A percentile compares a stretch with the other conserved stretches of the same genome.
These are phyloP conservation scores for Truncatella angustata DNA, from an alignment of 2,329 filamentous ascomycete species.

Conservation along the genomic window DNA sequence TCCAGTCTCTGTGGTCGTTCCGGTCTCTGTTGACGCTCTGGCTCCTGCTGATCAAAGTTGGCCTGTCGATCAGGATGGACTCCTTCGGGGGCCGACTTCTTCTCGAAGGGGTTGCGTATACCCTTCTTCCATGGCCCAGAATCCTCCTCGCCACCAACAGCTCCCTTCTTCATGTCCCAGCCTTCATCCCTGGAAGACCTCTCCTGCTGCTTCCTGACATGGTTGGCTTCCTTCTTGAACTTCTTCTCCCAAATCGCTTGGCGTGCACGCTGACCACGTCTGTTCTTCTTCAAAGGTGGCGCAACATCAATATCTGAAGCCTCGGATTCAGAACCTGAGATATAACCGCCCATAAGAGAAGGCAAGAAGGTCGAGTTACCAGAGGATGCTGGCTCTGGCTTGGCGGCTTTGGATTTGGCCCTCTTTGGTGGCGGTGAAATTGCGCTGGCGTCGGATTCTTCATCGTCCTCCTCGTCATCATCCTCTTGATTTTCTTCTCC, in stretches of 20 bases:
- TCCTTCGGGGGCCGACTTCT: slow-evolving; percentile 16
- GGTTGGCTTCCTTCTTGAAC: slow-evolving; percentile 69
- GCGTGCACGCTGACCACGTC: slow-evolving; percentile 73
- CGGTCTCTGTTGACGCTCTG: not conserved
- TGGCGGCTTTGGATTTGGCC: slow-evolving; percentile 22
- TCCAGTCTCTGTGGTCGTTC: not conserved
- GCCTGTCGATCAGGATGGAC: slow-evolving; percentile 29
- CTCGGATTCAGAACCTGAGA: slow-evolving; percentile 68
- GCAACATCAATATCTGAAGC: slow-evolving; percentile 66
- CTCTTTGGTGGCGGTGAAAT: slow-evolving; percentile 31
- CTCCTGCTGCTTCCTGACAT: slow-evolving; percentile 46
- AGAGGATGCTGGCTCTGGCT: slow-evolving; percentile 16
- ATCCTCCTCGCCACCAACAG: slow-evolving; percentile 45
- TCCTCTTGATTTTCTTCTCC: slow-evolving; percentile 24
- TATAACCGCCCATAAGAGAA: slow-evolving; percentile 75
- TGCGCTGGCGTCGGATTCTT: slow-evolving; percentile 13
- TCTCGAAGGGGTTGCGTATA: slow-evolving; percentile 28
- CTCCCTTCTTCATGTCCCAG: slow-evolving; percentile 58
- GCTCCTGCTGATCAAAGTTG: slow-evolving; percentile 28
- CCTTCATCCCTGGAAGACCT: slow-evolving; percentile 43
- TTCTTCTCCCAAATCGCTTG: slow-evolving; percentile 81
- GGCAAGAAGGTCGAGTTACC: slow-evolving; percentile 66
- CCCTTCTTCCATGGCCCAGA: slow-evolving; percentile 52
- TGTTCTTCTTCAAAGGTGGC: slow-evolving; percentile 64
- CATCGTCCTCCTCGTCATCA: slow-evolving; percentile 27